These are phyloP conservation scores for Davidsoniella eucalypti DNA, from an alignment of 2,329 filamentous ascomycete genomes.

Conservation along the genomic window DNA sequence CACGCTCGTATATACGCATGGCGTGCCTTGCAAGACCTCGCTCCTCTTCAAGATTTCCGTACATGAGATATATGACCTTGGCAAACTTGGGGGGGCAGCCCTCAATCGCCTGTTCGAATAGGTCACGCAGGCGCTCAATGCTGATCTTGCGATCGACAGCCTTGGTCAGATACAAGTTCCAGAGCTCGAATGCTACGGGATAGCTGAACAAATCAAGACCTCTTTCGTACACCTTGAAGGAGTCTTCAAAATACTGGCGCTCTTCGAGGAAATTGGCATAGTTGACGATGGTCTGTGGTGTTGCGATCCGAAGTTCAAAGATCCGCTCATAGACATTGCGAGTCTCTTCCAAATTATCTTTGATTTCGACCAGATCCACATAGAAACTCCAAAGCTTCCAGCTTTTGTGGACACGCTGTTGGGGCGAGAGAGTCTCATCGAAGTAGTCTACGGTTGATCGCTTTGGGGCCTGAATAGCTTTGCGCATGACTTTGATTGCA, in stretches of 20 bases:
- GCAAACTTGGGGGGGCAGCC: slow-evolving; percentile 91
- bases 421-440: slow-evolving; percentile 81
- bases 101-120: slow-evolving; percentile 94
- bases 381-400: slow-evolving; percentile 99
- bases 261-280: slow-evolving; percentile 93
- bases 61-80: slow-evolving; percentile 94
- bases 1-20: slow-evolving; percentile 97
- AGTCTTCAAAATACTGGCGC: slow-evolving; percentile 88
- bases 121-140: slow-evolving; percentile 81
- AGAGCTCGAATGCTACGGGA: slow-evolving; percentile 92
- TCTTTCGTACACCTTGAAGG: slow-evolving; percentile 93
- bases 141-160: slow-evolving; percentile 91
- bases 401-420: slow-evolving; percentile 94
- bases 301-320: slow-evolving; percentile 94
- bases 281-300: slow-evolving; percentile 95
- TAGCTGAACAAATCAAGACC: slow-evolving; percentile 97
- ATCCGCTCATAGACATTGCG: slow-evolving; percentile 92
- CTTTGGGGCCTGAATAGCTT: slow-evolving; percentile 92
- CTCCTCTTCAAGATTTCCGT: slow-evolving; percentile 92
- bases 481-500: slow-evolving; percentile 89
- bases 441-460: slow-evolving; percentile 98
- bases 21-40: slow-evolving; percentile 85
- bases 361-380: slow-evolving; percentile 90
- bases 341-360: slow-evolving; percentile 79
- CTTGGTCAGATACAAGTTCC: slow-evolving; percentile 96